These are phyloP conservation scores for Pelargonium citronellum DNA, from an alignment of 441 rosid species.

Conservation along the genomic window DNA sequence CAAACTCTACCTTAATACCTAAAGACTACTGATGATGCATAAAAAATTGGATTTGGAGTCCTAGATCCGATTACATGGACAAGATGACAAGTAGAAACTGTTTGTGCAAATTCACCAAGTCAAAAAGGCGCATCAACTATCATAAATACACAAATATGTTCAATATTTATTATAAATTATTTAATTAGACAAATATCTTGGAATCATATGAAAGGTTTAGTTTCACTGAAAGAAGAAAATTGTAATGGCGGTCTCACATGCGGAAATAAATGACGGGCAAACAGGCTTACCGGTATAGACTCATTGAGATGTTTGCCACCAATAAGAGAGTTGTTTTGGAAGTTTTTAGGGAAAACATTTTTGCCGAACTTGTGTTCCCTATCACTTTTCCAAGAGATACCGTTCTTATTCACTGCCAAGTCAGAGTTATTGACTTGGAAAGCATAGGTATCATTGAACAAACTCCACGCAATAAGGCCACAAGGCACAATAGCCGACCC, in stretches of 20 bases:
- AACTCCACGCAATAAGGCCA: slow-evolving; percentile 54
- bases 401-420: slow-evolving; percentile 33
- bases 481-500: slow-evolving; percentile 42
- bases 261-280: neutral
- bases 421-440: slow-evolving; percentile 25
- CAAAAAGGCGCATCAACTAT: too few species aligned
- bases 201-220: neutral
- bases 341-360: slow-evolving; percentile 46
- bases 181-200: neutral
- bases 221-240: neutral
- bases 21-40: neutral
- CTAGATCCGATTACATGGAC: too few species aligned
- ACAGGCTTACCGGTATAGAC: slow-evolving; percentile 35
- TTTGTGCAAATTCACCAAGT: too few species aligned
- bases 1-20: neutral
- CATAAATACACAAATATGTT: neutral
- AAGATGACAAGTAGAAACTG: too few species aligned
- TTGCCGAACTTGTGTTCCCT: slow-evolving; percentile 39
- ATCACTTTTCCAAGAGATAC: slow-evolving; percentile 50
- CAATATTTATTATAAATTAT: neutral
- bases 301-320: slow-evolving; percentile 43
- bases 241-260: neutral
- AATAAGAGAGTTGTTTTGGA: slow-evolving; percentile 35
- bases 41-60: too few species aligned
- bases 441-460: slow-evolving; percentile 45